phyloP scores from a whole-genome alignment of 805 yeast species.

The Candida odintsovae region DNA sequence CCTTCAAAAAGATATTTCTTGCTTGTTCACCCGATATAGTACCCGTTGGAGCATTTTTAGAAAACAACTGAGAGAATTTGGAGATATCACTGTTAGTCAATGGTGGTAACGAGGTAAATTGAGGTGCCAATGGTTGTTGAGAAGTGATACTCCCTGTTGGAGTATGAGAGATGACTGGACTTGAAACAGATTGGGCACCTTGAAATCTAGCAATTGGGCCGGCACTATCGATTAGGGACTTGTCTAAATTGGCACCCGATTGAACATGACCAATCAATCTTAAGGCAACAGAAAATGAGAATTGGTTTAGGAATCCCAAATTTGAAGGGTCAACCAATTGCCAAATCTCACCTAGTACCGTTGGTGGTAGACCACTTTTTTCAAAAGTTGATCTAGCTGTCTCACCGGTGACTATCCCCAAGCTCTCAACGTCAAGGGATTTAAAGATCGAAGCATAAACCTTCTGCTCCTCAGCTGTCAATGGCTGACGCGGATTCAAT shows the following conservation, averaged over 20 bases:
- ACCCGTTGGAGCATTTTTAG: constrained; percentile 55
- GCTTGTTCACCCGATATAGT: constrained; percentile 76
- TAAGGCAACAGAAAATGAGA: constrained; percentile 80
- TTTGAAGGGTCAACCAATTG: constrained; percentile 86
- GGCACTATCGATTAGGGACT: constrained; percentile 47
- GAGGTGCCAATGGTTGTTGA: constrained; percentile 21
- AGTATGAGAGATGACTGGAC: constrained; percentile 5
- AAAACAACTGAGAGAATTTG: constrained; percentile 67
- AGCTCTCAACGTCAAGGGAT: constrained; percentile 68
- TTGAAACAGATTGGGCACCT: constrained; percentile 5
- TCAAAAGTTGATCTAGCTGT: constrained; percentile 79
- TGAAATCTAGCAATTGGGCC: constrained; percentile 65
- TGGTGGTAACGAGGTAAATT: constrained; percentile 38
- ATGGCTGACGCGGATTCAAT: constrained; percentile 27
- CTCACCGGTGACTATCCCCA: constrained; percentile 85
- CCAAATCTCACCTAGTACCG: constrained; percentile 87
- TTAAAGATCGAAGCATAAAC: constrained; percentile 72
- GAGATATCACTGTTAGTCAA: constrained; percentile 53
- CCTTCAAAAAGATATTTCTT: constrained; percentile 80
- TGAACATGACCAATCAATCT: constrained; percentile 88
- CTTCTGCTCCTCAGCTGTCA: constrained; percentile 69
- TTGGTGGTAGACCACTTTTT: constrained; percentile 76
- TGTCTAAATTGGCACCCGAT: constrained; percentile 52
- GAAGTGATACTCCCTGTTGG: constrained; percentile 31
- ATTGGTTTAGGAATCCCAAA: constrained; percentile 75